Conservation (phyloP, 2,329 filamentous ascomycete species). For the Magnaporthiopsis poae region DNA sequence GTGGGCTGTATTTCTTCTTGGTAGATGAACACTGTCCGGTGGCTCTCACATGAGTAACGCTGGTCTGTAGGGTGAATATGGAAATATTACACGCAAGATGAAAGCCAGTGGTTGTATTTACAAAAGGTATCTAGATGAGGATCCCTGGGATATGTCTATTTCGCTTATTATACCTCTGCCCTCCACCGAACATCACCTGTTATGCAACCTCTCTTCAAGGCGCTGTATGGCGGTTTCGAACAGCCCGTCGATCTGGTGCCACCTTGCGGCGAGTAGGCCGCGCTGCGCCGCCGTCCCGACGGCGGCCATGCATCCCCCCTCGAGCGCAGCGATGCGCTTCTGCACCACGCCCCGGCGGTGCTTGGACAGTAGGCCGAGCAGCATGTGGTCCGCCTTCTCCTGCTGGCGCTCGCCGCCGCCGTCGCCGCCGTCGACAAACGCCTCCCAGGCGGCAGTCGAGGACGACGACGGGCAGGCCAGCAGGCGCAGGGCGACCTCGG, state of each 20-base stretch:
- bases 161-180: background rate
- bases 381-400: conserved; percentile 52
- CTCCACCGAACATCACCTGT: background rate
- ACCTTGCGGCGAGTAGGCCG: conserved; percentile 1
- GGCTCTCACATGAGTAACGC: background rate
- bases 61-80: background rate
- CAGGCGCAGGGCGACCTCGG: conserved; percentile 16
- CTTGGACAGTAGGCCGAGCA: conserved; percentile 54
- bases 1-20: background rate
- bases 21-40: background rate
- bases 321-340: conserved; percentile 34
- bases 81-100: background rate
- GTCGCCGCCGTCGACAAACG: conserved; percentile 10
- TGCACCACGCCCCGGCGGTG: conserved; percentile 38
- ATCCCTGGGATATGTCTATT: background rate
- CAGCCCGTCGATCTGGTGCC: conserved; percentile 4
- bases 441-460: conserved; percentile 11
- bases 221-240: conserved; percentile 2
- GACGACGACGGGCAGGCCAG: conserved; percentile 7
- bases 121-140: background rate
- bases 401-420: conserved; percentile 2
- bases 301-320: background rate
- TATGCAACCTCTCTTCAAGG: background rate
- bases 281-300: background rate
- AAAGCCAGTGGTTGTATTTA: background rate